These are phyloP conservation scores for Globisporangium spinosum DNA, from an alignment of 352 stramenopile species.

Conservation along the genomic window DNA sequence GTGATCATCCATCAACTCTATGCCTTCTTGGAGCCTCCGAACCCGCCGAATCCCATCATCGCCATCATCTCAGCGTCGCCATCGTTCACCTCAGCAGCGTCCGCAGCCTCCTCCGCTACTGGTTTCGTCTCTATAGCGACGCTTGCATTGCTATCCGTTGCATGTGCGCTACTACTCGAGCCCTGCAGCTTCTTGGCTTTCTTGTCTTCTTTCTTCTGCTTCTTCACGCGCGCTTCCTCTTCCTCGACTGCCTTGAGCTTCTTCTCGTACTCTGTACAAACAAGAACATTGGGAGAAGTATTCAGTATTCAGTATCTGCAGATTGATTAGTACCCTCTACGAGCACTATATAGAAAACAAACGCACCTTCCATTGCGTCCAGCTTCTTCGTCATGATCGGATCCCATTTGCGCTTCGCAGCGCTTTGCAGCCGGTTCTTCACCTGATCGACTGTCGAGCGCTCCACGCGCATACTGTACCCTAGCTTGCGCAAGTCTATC, in stretches of 20 bases:
- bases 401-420: constrained; percentile 82
- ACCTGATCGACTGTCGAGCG: constrained; percentile 81
- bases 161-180: background rate
- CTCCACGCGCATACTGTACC: constrained; percentile 92
- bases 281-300: background rate
- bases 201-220: constrained; percentile 71
- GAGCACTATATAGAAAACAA: background rate
- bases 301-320: background rate
- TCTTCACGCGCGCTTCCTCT: constrained; percentile 62
- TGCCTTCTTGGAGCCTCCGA: constrained; percentile 74
- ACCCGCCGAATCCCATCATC: constrained; percentile 90
- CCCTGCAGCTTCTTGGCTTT: constrained; percentile 54
- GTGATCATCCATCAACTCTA: background rate
- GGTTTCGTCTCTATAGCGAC: constrained; percentile 7
- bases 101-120: background rate
- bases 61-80: constrained; percentile 86
- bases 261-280: constrained; percentile 68
- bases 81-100: constrained; percentile 20
- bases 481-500: constrained; percentile 85
- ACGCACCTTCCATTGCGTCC: constrained; percentile 65
- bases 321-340: background rate
- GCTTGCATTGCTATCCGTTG: constrained; percentile 13
- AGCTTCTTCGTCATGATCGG: constrained; percentile 79
- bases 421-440: constrained; percentile 81
- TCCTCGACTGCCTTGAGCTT: constrained; percentile 73